Conservation (phyloP, 345 rosid genomes). For the Sonneratia alba region DNA sequence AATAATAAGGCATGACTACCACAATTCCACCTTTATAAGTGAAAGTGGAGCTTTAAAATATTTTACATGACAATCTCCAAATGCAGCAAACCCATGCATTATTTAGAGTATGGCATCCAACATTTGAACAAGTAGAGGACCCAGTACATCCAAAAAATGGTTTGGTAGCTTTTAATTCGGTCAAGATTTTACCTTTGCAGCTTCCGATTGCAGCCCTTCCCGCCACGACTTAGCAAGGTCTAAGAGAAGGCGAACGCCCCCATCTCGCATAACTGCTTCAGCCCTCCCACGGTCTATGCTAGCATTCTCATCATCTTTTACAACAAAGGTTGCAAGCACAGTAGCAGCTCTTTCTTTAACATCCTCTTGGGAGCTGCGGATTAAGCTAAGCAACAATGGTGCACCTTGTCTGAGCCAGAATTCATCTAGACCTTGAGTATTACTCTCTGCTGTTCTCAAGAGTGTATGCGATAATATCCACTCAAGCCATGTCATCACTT, state of each 20-base stretch:
- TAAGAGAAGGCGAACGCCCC: slow-evolving; percentile 65
- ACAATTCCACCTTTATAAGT: background rate
- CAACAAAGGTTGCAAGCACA: slow-evolving; percentile 80
- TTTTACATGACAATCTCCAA: background rate
- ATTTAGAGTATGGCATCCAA: too few species aligned
- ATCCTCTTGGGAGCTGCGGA: slow-evolving; percentile 76
- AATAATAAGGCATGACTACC: background rate
- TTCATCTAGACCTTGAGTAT: slow-evolving; percentile 53
- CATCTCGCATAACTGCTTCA: slow-evolving; percentile 73
- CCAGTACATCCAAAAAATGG: background rate
- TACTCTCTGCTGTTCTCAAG: slow-evolving; percentile 61
- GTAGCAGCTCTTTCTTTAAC: slow-evolving; percentile 85
- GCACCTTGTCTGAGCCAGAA: slow-evolving; percentile 91
- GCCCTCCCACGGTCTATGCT: slow-evolving; percentile 79
- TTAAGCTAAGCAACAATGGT: slow-evolving; percentile 51
- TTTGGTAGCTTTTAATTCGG: background rate
- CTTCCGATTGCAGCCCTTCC: slow-evolving; percentile 85
- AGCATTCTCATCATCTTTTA: slow-evolving; percentile 73
- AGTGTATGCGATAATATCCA: slow-evolving; percentile 72
- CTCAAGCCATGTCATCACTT: slow-evolving; percentile 62
- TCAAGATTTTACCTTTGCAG: slow-evolving; percentile 50
- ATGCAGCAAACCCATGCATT: background rate
- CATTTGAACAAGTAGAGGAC: background rate
- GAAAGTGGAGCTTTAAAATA: background rate
- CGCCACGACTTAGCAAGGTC: slow-evolving; percentile 78